Evolutionary conservation across 768 basidiomycete species (phyloP).

Genomic region (Leccinum subgranulosum): DNA sequence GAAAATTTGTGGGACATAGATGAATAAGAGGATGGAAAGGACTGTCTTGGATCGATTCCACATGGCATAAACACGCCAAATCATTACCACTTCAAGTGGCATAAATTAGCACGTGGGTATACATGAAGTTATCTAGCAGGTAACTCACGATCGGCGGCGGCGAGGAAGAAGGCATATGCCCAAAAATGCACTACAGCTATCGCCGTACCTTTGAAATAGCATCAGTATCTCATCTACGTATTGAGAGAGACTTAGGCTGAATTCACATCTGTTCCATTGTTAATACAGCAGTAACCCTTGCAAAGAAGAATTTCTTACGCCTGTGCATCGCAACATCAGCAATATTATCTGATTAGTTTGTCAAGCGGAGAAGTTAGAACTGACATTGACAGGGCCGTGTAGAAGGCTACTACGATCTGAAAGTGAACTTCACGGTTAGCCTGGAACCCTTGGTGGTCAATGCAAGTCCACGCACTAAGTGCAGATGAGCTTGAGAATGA

Average conservation of each 20-base stretch:
- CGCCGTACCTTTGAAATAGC: neutral
- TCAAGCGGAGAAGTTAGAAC: neutral
- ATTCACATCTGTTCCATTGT: constrained; percentile 9
- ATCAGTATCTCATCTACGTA: neutral
- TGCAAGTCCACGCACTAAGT: constrained; percentile 3
- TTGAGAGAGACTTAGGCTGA: neutral
- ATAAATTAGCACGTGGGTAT: neutral
- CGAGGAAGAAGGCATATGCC: constrained; percentile 11
- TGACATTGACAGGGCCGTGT: constrained; percentile 3
- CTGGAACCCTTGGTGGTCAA: neutral
- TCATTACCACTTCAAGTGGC: constrained; percentile 1
- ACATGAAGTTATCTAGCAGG: neutral
- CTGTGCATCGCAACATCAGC: neutral
- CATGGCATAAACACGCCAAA: constrained; percentile 12
- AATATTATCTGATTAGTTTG: no score
- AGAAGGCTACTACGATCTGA: constrained; percentile 6
- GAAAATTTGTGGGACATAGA: neutral
- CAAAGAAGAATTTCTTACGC: neutral
- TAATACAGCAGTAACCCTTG: neutral
- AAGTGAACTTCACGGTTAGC: neutral
- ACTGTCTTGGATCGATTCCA: constrained; percentile 7
- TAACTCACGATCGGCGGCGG: constrained; percentile 16
- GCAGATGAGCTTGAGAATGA: neutral
- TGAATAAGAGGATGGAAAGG: constrained; percentile 1
- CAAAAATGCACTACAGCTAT: constrained; percentile 3